These are phyloP conservation scores for Thelonectria discophora DNA, from an alignment of 2,329 filamentous ascomycete genomes.

Conservation along the genomic window DNA sequence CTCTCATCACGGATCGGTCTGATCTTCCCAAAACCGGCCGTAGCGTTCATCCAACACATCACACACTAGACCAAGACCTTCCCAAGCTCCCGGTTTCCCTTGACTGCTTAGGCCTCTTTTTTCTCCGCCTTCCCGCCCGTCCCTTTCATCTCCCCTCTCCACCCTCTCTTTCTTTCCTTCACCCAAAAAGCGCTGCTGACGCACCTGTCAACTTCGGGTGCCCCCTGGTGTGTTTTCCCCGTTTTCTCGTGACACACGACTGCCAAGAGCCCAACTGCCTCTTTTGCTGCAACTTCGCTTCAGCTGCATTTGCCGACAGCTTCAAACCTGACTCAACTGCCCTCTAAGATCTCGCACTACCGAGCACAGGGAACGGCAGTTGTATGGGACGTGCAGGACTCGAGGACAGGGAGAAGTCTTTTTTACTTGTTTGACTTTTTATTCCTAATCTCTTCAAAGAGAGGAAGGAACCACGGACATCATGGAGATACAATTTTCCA, in stretches of 20 bases:
- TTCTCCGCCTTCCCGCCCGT: too few relatives aligned
- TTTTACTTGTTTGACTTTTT: too few relatives aligned
- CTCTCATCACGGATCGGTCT: neutral
- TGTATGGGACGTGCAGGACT: slow-evolving; percentile 22
- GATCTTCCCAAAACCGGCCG: neutral
- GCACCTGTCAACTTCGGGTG: slow-evolving; percentile 6
- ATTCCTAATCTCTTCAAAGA: neutral
- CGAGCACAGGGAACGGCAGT: slow-evolving; percentile 14
- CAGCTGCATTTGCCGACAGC: too few relatives aligned
- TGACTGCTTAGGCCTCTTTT: too few relatives aligned
- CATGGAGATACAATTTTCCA: slow-evolving; percentile 53
- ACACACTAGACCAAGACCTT: neutral
- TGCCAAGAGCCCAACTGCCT: neutral
- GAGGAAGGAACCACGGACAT: too few relatives aligned
- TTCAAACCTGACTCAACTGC: too few relatives aligned
- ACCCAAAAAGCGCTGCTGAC: slow-evolving; percentile 31
- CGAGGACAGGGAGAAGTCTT: neutral
- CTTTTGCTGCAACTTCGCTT: neutral
- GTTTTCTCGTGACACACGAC: neutral
- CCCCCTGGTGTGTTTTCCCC: neutral
- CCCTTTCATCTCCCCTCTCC: neutral
- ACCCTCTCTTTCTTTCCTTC: slow-evolving; percentile 4
- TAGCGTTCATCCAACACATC: neutral
- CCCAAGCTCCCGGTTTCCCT: too few relatives aligned
- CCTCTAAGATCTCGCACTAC: slow-evolving; percentile 4